Conservation (phyloP, 2,329 filamentous ascomycete genomes). For the Alternaria conjuncta region DNA sequence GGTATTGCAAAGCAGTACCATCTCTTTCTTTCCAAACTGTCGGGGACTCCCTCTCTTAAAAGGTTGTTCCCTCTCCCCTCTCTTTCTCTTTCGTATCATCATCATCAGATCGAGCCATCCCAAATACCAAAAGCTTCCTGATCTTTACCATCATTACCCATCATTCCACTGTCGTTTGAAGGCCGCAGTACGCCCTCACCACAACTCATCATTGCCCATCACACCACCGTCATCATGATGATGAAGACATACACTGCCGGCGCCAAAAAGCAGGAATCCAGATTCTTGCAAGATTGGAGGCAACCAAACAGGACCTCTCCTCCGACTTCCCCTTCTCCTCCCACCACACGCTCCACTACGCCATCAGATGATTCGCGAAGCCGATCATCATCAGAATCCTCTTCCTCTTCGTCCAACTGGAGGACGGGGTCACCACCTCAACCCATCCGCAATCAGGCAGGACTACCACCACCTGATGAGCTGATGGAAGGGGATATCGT, state of each 20-base stretch:
- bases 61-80: not conserved
- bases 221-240: not conserved
- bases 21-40: not conserved
- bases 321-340: not conserved
- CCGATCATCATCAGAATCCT: not conserved
- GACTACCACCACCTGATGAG: not conserved
- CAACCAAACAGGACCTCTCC: not conserved
- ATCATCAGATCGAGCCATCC: not conserved
- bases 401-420: slow-evolving; percentile 9
- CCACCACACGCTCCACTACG: not conserved
- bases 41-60: not conserved
- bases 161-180: not conserved
- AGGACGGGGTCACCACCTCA: not conserved
- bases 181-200: not conserved
- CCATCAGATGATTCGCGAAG: not conserved
- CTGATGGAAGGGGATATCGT: slow-evolving; percentile 10
- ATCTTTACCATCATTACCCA: not conserved
- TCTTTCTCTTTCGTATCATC: not conserved
- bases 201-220: not conserved
- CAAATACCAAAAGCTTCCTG: not conserved
- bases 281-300: not conserved
- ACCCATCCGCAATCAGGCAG: not conserved
- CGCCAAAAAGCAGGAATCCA: not conserved
- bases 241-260: not conserved
- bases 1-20: not conserved